A percentile compares a stretch with the other conserved stretches of the same genome.
Conservation (phyloP, 176 grass and related monocot genomes). For the Oryza nivara region DNA sequence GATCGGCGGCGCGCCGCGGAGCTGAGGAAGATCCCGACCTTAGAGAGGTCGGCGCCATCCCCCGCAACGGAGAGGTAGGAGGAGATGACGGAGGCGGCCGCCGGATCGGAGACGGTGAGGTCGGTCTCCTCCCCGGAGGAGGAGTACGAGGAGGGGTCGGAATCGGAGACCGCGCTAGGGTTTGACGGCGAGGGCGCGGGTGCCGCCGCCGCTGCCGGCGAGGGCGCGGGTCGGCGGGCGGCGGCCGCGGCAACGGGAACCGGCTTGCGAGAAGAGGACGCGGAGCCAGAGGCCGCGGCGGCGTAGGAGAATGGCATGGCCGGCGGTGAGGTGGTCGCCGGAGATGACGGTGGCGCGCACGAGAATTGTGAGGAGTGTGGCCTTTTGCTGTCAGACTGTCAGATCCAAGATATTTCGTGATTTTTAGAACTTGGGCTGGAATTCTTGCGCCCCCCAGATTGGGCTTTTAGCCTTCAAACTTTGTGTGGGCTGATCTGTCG, state of each 20-base stretch:
- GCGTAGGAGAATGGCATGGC: slow-evolving; percentile 61
- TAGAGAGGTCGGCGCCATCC: slow-evolving; percentile 61
- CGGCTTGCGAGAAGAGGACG: slow-evolving; percentile 44
- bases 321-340: slow-evolving; percentile 32
- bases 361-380: neutral
- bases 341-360: slow-evolving; percentile 37
- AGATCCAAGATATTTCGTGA: slow-evolving; percentile 16
- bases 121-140: slow-evolving; percentile 46
- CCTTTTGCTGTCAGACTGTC: neutral
- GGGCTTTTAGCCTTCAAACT: neutral
- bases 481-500: neutral
- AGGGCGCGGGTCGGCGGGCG: neutral
- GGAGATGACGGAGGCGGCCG: slow-evolving; percentile 58
- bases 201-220: neutral
- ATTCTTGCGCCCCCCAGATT: neutral
- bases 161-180: slow-evolving; percentile 47
- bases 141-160: slow-evolving; percentile 50
- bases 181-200: slow-evolving; percentile 23
- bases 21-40: slow-evolving; percentile 83
- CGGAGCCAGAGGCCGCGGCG: slow-evolving; percentile 31
- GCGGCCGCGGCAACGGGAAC: neutral
- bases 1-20: slow-evolving; percentile 72
- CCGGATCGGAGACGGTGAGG: slow-evolving; percentile 53
- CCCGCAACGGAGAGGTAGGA: slow-evolving; percentile 52
- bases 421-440: neutral